Evolutionary conservation across 805 yeast species (phyloP).

Genomic region (Lipomyces lipofer): DNA sequence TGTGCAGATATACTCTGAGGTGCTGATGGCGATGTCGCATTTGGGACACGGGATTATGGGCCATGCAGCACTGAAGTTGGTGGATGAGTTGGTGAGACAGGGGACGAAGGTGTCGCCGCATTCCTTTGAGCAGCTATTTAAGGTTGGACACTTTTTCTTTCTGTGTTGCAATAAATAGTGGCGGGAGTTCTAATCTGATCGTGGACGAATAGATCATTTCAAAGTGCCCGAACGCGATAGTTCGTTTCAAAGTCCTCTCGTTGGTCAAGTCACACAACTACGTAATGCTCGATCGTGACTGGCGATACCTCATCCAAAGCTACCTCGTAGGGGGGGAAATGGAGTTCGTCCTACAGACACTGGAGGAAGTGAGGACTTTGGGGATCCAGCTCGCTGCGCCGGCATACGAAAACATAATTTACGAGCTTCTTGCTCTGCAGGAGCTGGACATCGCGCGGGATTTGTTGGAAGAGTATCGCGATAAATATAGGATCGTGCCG

Average conservation of each 20-base stretch:
- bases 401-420: background rate
- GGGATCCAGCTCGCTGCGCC: background rate
- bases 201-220: background rate
- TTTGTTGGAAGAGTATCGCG: background rate
- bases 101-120: background rate
- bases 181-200: no score
- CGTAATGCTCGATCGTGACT: background rate
- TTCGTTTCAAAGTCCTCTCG: background rate
- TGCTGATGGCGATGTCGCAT: background rate
- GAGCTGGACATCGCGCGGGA: background rate
- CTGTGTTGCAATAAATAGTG: no score
- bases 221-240: background rate
- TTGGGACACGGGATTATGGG: background rate
- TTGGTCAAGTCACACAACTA: background rate
- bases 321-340: background rate
- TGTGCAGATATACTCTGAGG: background rate
- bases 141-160: no score
- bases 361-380: background rate
- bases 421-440: background rate
- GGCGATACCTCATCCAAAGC: background rate
- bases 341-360: background rate
- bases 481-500: background rate
- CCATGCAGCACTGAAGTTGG: background rate
- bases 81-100: background rate
- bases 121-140: background rate